A percentile compares a stretch with the other conserved stretches of the same genome.
Conservation (phyloP, 1,139 yeast species). For the Hansenula sp. region DNA sequence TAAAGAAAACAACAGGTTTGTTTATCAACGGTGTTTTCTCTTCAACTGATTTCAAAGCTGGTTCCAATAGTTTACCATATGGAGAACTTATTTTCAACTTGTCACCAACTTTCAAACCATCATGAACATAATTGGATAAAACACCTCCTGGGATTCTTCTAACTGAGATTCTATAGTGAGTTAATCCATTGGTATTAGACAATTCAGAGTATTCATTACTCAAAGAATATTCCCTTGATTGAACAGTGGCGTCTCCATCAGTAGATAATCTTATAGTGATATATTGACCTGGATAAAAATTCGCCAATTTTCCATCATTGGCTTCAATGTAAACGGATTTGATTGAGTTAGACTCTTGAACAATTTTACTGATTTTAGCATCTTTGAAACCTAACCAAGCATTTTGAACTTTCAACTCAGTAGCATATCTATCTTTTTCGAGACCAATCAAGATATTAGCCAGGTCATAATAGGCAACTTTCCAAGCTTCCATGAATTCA, state of each 20-base stretch:
- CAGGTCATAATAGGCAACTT: constrained; percentile 57
- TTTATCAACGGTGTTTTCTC: constrained; percentile 21
- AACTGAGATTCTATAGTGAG: constrained; percentile 51
- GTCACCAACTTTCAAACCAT: constrained; percentile 46
- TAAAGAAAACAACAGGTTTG: constrained; percentile 40
- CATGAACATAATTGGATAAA: constrained; percentile 53
- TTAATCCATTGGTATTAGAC: constrained; percentile 16
- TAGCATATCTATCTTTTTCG: constrained; percentile 45
- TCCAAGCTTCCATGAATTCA: constrained; percentile 63
- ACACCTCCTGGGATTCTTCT: constrained; percentile 45
- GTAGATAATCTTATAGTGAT: constrained; percentile 46
- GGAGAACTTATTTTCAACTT: constrained; percentile 53
- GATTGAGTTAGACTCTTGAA: constrained; percentile 42
- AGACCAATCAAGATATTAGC: constrained; percentile 58
- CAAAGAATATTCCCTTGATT: constrained; percentile 51
- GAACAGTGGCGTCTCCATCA: constrained; percentile 29
- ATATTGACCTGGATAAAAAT: constrained; percentile 57
- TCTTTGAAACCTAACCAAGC: constrained; percentile 57
- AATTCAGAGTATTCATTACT: constrained; percentile 31
- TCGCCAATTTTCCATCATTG: constrained; percentile 31
- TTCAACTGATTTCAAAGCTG: constrained; percentile 15
- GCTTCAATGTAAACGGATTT: constrained; percentile 53
- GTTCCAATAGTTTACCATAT: constrained; percentile 44
- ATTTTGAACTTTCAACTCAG: constrained; percentile 24
- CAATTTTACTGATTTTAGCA: constrained; percentile 42